phyloP scores from a whole-genome alignment of 306 rosid genomes.

The Boehmeria nivea region DNA sequence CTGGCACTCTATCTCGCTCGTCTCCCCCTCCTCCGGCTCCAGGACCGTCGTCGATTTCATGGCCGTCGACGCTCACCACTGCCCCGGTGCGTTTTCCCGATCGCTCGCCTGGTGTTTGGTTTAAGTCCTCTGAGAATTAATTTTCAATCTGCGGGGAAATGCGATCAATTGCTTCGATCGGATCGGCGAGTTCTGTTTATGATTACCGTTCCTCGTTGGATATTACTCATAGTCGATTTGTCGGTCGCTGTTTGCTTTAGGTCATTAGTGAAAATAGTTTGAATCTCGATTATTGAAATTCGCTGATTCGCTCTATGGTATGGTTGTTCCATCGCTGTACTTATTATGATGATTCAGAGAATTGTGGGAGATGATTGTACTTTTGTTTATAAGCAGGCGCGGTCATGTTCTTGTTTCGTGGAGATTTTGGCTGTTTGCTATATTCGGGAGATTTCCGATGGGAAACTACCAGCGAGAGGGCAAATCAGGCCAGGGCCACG shows the following conservation, averaged over 20 bases:
- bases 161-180: neutral
- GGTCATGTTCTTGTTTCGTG: conserved; percentile 59
- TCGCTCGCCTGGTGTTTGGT: conserved; percentile 26
- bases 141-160: too few relatives aligned
- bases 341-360: too few relatives aligned
- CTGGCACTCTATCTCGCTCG: conserved; percentile 44
- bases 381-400: conserved; percentile 36
- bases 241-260: neutral
- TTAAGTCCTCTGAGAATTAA: conserved; percentile 2
- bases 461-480: conserved; percentile 46
- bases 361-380: neutral
- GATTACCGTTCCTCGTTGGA: too few relatives aligned
- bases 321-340: too few relatives aligned
- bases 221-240: neutral
- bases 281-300: neutral
- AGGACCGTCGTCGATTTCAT: conserved; percentile 31
- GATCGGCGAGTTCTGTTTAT: too few relatives aligned
- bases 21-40: conserved; percentile 28
- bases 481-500: conserved; percentile 26
- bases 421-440: conserved; percentile 59
- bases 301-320: too few relatives aligned
- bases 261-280: neutral
- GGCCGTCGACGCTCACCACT: conserved; percentile 63
- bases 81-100: conserved; percentile 40
- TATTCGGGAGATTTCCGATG: conserved; percentile 71